Evolutionary conservation across 1,284 basidiomycete genomes (phyloP), one percentile per base, ranked within the genome.

Genomic region (Papiliotrema terrestris): DNA sequence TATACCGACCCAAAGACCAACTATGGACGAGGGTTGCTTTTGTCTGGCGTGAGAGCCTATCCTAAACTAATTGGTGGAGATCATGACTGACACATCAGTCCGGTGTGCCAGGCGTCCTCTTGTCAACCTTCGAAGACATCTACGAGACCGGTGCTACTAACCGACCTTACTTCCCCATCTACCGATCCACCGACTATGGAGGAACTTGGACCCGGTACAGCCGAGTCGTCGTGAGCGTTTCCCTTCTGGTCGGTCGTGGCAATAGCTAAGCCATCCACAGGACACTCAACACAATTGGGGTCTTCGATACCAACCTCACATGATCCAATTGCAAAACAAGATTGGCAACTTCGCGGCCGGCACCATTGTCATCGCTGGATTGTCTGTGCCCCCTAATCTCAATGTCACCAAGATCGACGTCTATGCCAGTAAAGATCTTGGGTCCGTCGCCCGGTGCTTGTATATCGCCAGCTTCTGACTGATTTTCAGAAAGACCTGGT

Each of bases 391-490:
- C 25, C 46, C 35, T 19, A 65, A 74, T 54, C 53, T 73, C n/a
- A 66, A 60, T 47, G 63, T 66, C 48, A 76, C 74, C 0, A 66
- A 75, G 52, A 63, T 77, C 39, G 75, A 77, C 45, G 47, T 77
- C 6, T 77, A 77, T 46, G 74, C 68, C 26, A 70, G 67, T 49
- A 62, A 54, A 1, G 69, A 77, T 56, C 65, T 67, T 37, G 74
- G 69, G 59, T 61, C 32, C 50, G 56, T 58, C 2, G 3, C 9
- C 11, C 11, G 1, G 15, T 13, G 17, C 13, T 36, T 19, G 14
- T 25, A 20, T 15, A 17, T 32, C 4, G 39, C 50, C 14, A 36
- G 2, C 20, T 17, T 14, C 20, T 15, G 11, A 25, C 22, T 41
- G 17, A 8, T 8, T 19, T 19, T 8, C 39, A 61, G 56, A 15